phyloP scores from a whole-genome alignment of 768 basidiomycete species.

The Boletus patriciae region DNA sequence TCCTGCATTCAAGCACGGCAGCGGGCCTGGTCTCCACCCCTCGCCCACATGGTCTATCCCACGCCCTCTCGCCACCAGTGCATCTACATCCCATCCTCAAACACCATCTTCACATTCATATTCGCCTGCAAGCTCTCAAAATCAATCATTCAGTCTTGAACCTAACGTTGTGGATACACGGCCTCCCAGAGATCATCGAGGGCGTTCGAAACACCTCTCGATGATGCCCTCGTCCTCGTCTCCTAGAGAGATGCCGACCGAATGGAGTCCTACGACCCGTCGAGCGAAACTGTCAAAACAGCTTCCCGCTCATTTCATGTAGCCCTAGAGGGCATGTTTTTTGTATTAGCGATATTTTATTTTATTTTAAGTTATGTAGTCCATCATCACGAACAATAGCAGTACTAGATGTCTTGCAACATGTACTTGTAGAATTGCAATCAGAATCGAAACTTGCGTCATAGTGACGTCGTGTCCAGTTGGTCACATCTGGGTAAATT shows the following conservation, averaged over 20 bases:
- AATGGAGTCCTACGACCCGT: slow-evolving; percentile 2
- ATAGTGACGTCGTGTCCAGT: too few relatives aligned
- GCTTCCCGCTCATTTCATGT: slow-evolving; percentile 20
- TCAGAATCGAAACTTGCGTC: not conserved
- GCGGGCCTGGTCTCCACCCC: not conserved
- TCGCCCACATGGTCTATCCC: slow-evolving; percentile 4
- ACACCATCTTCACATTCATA: slow-evolving; percentile 7
- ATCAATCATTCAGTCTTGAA: not conserved
- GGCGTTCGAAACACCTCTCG: slow-evolving; percentile 20
- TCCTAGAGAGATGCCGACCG: slow-evolving; percentile 4
- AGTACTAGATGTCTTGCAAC: not conserved
- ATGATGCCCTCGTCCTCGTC: slow-evolving; percentile 15
- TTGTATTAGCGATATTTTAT: slow-evolving; percentile 2
- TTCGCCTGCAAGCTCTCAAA: not conserved
- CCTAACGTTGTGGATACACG: not conserved
- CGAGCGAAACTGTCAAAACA: slow-evolving; percentile 21
- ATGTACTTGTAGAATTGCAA: slow-evolving; percentile 1
- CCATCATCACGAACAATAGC: not conserved
- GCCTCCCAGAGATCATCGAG: not conserved
- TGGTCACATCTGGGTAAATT: not conserved
- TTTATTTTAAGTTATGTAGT: not conserved
- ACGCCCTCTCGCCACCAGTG: not conserved
- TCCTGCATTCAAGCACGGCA: slow-evolving; percentile 19
- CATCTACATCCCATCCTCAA: slow-evolving; percentile 2
- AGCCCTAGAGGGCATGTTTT: slow-evolving; percentile 3